A percentile compares a stretch with the other conserved stretches of the same genome.
Evolutionary conservation across 2,329 filamentous ascomycete species (phyloP).

Genomic region (Epichloe bromicola): DNA sequence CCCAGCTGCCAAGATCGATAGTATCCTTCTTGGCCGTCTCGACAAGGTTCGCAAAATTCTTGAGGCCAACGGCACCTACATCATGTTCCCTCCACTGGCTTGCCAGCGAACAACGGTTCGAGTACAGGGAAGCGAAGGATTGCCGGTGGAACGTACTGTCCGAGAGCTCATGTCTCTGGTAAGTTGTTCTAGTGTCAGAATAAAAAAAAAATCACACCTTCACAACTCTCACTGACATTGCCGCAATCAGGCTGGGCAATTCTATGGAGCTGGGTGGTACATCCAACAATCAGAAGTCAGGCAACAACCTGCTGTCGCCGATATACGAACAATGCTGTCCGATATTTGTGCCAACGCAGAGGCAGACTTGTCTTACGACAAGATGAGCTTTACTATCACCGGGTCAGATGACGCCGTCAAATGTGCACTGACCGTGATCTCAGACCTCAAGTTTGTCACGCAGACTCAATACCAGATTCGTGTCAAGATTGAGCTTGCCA

Average conservation of each 20-base stretch:
- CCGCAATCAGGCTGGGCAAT: constrained; percentile 65
- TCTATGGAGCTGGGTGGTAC: constrained; percentile 96
- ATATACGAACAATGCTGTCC: constrained; percentile 80
- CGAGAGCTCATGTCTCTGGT: constrained; percentile 91
- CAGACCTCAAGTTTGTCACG: constrained; percentile 78
- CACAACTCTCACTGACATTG: background rate
- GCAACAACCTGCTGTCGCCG: constrained; percentile 48
- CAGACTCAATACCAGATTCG: constrained; percentile 84
- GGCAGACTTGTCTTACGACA: constrained; percentile 89
- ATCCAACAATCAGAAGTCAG: constrained; percentile 64
- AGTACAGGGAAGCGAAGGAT: constrained; percentile 83
- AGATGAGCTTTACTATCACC: constrained; percentile 84
- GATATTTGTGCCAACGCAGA: constrained; percentile 96
- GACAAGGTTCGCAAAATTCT: constrained; percentile 98
- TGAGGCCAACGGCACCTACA: constrained; percentile 89
- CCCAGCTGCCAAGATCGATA: constrained; percentile 86
- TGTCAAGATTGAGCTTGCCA: constrained; percentile 96
- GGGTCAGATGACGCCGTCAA: constrained; percentile 96
- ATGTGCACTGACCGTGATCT: constrained; percentile 85
- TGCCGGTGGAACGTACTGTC: constrained; percentile 90
- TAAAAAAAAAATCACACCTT: background rate
- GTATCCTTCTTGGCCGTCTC: constrained; percentile 75
- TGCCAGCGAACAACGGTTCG: constrained; percentile 74
- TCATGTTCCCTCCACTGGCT: constrained; percentile 79
- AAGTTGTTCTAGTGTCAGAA: constrained; percentile 24